These are phyloP conservation scores for Vaccinium myrtillus DNA, from an alignment of 148 eudicot genomes.

Conservation along the genomic window DNA sequence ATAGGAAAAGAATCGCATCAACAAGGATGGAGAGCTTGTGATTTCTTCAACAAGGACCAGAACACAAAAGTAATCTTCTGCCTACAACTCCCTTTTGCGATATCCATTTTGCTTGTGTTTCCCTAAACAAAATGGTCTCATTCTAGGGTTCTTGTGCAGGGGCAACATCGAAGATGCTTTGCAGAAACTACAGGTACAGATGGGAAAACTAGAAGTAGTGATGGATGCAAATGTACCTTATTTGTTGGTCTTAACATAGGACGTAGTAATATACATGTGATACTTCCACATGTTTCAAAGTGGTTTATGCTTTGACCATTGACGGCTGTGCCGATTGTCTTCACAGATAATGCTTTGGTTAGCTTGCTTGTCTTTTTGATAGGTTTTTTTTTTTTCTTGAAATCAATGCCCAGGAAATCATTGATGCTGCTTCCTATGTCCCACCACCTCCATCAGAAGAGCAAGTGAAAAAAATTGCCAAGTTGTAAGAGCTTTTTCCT, in stretches of 20 bases:
- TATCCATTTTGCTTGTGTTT: conserved; percentile 9
- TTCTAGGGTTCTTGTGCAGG: conserved; percentile 39
- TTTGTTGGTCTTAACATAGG: not conserved
- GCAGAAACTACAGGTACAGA: conserved; percentile 69
- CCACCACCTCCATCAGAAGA: conserved; percentile 96
- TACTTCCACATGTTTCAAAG: not conserved
- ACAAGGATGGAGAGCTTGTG: conserved; percentile 85
- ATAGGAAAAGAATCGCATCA: conserved; percentile 91
- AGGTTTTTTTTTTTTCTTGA: conserved; percentile 1
- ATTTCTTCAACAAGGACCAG: conserved; percentile 78
- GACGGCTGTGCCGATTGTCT: not conserved
- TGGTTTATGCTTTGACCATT: not conserved
- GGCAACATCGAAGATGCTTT: conserved; percentile 77
- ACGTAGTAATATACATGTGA: not conserved
- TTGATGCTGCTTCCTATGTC: conserved; percentile 94
- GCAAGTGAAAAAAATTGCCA: conserved; percentile 71
- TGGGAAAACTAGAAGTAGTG: not conserved
- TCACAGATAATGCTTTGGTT: not conserved
- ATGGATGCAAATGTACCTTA: not conserved
- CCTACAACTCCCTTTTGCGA: conserved; percentile 10
- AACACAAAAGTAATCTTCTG: conserved; percentile 64
- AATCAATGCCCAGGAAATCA: conserved; percentile 57
- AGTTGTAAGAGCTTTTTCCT: conserved; percentile 49
- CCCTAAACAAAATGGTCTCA: conserved; percentile 14
- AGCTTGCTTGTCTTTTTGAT: not conserved